Evolutionary conservation across 2,329 filamentous ascomycete species (phyloP), one percentile per base, ranked within the genome.

Genomic region (Didymella sp.): DNA sequence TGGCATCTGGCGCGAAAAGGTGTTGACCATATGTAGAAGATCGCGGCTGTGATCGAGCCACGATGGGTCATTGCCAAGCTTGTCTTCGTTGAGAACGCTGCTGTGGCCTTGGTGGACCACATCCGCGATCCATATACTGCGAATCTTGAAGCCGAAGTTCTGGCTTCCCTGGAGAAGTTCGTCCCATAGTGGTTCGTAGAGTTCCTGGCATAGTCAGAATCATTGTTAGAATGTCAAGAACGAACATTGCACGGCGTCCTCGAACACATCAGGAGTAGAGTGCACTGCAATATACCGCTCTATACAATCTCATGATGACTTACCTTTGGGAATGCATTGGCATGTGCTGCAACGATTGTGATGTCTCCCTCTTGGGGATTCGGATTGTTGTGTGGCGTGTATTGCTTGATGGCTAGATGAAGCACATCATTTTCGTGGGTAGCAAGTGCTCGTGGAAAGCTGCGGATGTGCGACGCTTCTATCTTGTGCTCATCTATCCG

Each of bases 161-260:
- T 84, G 82, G 6, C 87, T 79, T 17, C 81, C 79, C 17, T 81
- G 77, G 64, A 90, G 80, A 1, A 97, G 80, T 48, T 96, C 91
- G 57, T 94, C 91, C 90, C 92, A 97, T 0, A 97, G 80, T 0
- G 94, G 90, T 69, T 97, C 93, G 72, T 97, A 97, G 2, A 97
- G 78, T 80, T 98, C 94, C 89, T 92, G 53, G 8, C 2, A 22
- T 3, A 61, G 28, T 66, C 33, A 70, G 51, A 43, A 33, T 7
- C 22, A 12, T 7, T 12, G 17, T 33, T 13, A 6, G 15, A 41
- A 13, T 6, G 25, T 25, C 5, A 6, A 5, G 25, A n/a, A 1
- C 2, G 22, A n/a, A 22, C 6, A 12, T 8, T 6, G 22, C n/a
- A 6, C 13, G 7, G 15, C 12, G 25, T 24, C 17, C 2, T 24